Evolutionary conservation across 768 basidiomycete genomes (phyloP).

Genomic region (Termitomyces sp.): DNA sequence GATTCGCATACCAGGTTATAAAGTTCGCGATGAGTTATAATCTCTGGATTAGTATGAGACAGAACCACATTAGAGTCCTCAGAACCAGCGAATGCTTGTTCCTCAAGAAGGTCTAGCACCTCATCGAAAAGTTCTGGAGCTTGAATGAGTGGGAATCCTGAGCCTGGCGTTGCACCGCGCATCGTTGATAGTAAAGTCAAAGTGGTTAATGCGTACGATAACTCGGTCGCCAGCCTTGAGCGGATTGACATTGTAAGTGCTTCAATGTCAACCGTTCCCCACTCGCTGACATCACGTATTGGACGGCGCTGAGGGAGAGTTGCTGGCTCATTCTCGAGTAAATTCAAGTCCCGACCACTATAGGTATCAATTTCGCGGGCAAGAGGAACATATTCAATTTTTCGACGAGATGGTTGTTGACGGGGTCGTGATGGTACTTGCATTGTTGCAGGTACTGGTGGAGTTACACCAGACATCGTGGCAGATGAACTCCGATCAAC

Average conservation of each 20-base stretch:
- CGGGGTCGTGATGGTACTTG: conserved; percentile 30
- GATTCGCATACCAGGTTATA: conserved; percentile 52
- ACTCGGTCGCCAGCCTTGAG: conserved; percentile 75
- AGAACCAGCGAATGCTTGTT: conserved; percentile 60
- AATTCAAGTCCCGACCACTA: conserved; percentile 76
- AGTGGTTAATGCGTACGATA: conserved; percentile 87
- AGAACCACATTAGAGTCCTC: conserved; percentile 24
- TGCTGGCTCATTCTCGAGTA: conserved; percentile 55
- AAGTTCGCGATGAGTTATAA: conserved; percentile 64
- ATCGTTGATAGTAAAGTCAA: conserved; percentile 77
- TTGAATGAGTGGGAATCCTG: conserved; percentile 71
- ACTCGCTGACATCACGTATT: conserved; percentile 72
- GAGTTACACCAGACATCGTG: conserved; percentile 16
- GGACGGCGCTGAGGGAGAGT: conserved; percentile 48
- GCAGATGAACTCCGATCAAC: conserved; percentile 21
- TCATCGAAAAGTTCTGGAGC: conserved; percentile 83
- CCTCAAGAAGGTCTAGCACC: conserved; percentile 80
- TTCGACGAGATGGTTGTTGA: conserved; percentile 58
- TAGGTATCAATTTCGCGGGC: conserved; percentile 68
- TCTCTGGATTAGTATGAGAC: conserved; percentile 25
- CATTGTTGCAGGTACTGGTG: conserved; percentile 24
- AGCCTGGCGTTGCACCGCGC: conserved; percentile 55
- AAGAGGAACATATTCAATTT: conserved; percentile 84
- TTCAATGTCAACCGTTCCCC: conserved; percentile 88
- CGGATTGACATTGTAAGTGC: conserved; percentile 91